These are phyloP conservation scores for Elaeagnus macrophylla DNA, from an alignment of 306 rosid species.

Conservation along the genomic window DNA sequence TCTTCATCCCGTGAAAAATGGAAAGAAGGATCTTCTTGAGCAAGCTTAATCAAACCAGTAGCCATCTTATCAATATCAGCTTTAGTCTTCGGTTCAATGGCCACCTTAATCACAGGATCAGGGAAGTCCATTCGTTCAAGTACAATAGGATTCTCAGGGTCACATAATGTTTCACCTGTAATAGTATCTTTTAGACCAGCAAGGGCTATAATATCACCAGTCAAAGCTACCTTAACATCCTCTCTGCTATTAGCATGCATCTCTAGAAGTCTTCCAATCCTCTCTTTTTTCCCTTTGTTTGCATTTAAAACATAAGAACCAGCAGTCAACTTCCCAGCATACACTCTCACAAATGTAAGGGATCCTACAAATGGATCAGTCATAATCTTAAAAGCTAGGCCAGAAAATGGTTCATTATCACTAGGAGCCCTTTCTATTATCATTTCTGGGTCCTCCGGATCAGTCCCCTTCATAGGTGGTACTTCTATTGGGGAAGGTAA, in stretches of 20 bases:
- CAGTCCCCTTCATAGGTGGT: slow-evolving; percentile 89
- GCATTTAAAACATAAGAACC: slow-evolving; percentile 84
- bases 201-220: slow-evolving; percentile 88
- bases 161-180: slow-evolving; percentile 89
- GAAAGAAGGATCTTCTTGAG: slow-evolving; percentile 98
- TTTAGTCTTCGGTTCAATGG: slow-evolving; percentile 97
- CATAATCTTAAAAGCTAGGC: slow-evolving; percentile 98
- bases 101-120: slow-evolving; percentile 97
- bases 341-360: slow-evolving; percentile 87
- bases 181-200: slow-evolving; percentile 91
- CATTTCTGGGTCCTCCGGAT: slow-evolving; percentile 80
- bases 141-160: slow-evolving; percentile 58
- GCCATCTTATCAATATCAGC: slow-evolving; percentile 96
- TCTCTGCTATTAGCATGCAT: slow-evolving; percentile 98
- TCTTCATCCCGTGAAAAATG: slow-evolving; percentile 96
- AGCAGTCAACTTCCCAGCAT: slow-evolving; percentile 71
- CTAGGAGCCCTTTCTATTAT: slow-evolving; percentile 55
- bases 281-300: slow-evolving; percentile 87
- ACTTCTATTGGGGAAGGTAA: slow-evolving; percentile 84
- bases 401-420: slow-evolving; percentile 82
- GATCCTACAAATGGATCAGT: slow-evolving; percentile 91
- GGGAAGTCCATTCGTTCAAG: slow-evolving; percentile 99
- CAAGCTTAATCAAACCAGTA: slow-evolving; percentile 77
- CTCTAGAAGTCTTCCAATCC: slow-evolving; percentile 92
- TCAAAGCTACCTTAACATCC: slow-evolving; percentile 79